Percentiles rank a stretch among this genome's conserved stretches.
phyloP scores from a whole-genome alignment of 768 basidiomycete genomes.

The Boletus rufocinnamomeus region DNA sequence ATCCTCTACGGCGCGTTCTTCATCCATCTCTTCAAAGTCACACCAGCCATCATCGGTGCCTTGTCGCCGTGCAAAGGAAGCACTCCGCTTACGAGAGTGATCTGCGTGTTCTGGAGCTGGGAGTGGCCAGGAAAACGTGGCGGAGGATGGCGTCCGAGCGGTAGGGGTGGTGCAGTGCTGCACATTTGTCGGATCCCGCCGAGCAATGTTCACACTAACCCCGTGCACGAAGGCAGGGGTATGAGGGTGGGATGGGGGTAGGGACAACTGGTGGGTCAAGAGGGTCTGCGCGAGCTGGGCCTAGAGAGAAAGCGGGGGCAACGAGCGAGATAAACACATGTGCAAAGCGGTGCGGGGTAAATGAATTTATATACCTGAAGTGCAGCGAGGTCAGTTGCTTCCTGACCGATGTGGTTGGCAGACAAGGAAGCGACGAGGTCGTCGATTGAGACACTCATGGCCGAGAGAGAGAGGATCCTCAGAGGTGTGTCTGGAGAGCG shows the following conservation, averaged over 20 bases:
- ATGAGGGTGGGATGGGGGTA: constrained; percentile 22
- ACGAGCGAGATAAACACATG: constrained; percentile 19
- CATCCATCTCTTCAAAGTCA: constrained; percentile 44
- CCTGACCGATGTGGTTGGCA: constrained; percentile 52
- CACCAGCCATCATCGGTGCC: constrained; percentile 30
- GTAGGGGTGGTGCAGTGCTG: constrained; percentile 46
- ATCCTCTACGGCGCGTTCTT: constrained; percentile 49
- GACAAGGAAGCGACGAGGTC: constrained; percentile 52
- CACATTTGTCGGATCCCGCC: constrained; percentile 36
- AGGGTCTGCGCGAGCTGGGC: constrained; percentile 50
- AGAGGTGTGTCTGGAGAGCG: neutral
- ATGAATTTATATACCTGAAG: constrained; percentile 41
- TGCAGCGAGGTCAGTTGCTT: constrained; percentile 50
- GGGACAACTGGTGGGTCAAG: constrained; percentile 35
- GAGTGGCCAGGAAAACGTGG: constrained; percentile 34
- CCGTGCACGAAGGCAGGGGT: constrained; percentile 22
- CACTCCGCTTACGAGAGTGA: constrained; percentile 32
- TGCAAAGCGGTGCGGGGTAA: constrained; percentile 19
- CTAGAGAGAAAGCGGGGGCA: constrained; percentile 26
- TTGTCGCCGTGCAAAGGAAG: constrained; percentile 25
- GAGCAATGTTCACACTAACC: constrained; percentile 22
- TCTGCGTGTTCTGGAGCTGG: constrained; percentile 24
- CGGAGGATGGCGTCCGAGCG: constrained; percentile 36
- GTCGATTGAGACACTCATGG: constrained; percentile 51
- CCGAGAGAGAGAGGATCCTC: constrained; percentile 1